These are phyloP conservation scores for Boletales sp. DNA, from an alignment of 768 basidiomycete species.

Conservation along the genomic window DNA sequence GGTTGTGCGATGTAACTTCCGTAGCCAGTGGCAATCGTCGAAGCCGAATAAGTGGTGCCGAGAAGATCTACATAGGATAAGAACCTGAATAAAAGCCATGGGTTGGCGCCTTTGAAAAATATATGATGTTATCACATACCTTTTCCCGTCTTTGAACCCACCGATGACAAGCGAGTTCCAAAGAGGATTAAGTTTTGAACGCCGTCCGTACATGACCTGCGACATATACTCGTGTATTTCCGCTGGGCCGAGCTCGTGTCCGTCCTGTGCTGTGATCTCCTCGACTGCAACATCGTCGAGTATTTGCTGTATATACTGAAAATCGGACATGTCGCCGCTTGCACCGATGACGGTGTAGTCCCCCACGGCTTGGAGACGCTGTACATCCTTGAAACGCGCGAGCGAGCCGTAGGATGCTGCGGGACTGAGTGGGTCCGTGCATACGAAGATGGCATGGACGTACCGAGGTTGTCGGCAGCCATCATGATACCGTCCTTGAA, in stretches of 20 bases:
- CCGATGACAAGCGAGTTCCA: slow-evolving; percentile 96
- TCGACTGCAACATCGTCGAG: slow-evolving; percentile 76
- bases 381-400: slow-evolving; percentile 92
- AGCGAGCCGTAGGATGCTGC: slow-evolving; percentile 95
- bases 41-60: slow-evolving; percentile 93
- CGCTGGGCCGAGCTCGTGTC: slow-evolving; percentile 75
- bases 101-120: neutral
- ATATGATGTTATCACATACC: slow-evolving; percentile 41
- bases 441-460: slow-evolving; percentile 17
- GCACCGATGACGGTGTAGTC: slow-evolving; percentile 85
- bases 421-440: neutral
- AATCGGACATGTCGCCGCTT: slow-evolving; percentile 97
- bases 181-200: slow-evolving; percentile 87
- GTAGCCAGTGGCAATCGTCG: slow-evolving; percentile 93
- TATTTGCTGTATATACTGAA: slow-evolving; percentile 82
- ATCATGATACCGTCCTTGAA: slow-evolving; percentile 98
- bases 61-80: slow-evolving; percentile 91
- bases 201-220: slow-evolving; percentile 84
- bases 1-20: slow-evolving; percentile 93
- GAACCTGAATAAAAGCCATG: slow-evolving; percentile 54
- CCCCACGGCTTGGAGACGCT: slow-evolving; percentile 84
- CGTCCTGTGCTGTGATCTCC: slow-evolving; percentile 81
- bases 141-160: slow-evolving; percentile 81
- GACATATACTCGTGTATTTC: slow-evolving; percentile 93
- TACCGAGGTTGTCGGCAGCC: slow-evolving; percentile 96